A percentile compares a stretch with the other conserved stretches of the same genome.
These are phyloP conservation scores for Pseudocercospora pini-densiflorae DNA, from an alignment of 2,329 filamentous ascomycete species.

Conservation along the genomic window DNA sequence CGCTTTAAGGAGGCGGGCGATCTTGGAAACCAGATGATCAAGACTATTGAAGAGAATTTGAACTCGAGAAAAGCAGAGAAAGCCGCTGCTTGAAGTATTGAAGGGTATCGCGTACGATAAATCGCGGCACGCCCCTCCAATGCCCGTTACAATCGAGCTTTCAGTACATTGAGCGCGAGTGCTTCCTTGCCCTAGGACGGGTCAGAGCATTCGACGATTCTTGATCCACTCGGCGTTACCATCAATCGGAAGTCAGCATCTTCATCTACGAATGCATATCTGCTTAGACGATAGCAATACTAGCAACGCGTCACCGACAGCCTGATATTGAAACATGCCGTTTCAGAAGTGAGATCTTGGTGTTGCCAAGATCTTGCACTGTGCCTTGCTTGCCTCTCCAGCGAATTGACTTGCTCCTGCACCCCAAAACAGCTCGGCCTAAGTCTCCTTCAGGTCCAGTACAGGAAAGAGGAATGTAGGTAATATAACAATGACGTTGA, in stretches of 20 bases:
- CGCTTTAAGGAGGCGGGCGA: constrained; percentile 85
- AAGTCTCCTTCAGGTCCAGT: neutral
- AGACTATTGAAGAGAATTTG: constrained; percentile 85
- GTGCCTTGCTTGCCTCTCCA: constrained; percentile 4
- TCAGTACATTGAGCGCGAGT: neutral
- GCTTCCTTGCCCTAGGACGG: neutral
- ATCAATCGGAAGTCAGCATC: neutral
- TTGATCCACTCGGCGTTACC: neutral
- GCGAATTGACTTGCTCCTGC: neutral
- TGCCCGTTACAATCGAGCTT: neutral
- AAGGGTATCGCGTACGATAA: neutral
- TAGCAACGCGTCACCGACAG: neutral
- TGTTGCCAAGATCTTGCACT: neutral
- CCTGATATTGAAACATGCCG: constrained; percentile 2
- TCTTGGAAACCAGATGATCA: constrained; percentile 96
- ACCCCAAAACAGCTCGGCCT: neutral
- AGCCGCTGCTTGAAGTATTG: neutral
- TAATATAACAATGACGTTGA: constrained; percentile 8
- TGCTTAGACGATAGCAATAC: neutral
- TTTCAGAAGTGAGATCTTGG: constrained; percentile 6
- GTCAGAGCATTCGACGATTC: neutral
- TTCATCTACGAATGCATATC: neutral
- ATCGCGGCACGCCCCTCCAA: neutral
- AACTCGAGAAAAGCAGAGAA: constrained; percentile 22
- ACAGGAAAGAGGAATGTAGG: neutral